Evolutionary conservation across 2,329 filamentous ascomycete species (phyloP).

Genomic region (Neospermospora avenae): DNA sequence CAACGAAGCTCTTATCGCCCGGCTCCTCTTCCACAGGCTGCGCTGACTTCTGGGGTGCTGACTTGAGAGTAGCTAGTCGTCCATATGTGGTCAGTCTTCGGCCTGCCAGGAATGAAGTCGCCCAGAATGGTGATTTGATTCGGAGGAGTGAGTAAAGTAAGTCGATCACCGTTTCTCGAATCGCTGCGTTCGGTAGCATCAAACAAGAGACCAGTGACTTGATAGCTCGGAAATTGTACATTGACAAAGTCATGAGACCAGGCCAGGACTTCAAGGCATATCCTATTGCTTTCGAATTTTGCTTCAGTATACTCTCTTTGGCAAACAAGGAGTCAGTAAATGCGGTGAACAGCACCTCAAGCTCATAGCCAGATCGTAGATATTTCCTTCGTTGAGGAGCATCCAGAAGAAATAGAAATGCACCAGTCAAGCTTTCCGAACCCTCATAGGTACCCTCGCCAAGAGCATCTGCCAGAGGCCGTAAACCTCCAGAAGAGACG

Average conservation of each 20-base stretch:
- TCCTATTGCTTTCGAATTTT: conserved; percentile 90
- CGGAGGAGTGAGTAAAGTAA: conserved; percentile 75
- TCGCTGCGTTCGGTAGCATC: conserved; percentile 51
- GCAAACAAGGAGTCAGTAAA: conserved; percentile 78
- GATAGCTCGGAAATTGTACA: conserved; percentile 83
- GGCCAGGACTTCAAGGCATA: conserved; percentile 91
- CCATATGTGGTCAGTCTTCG: conserved; percentile 92
- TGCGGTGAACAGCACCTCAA: conserved; percentile 84
- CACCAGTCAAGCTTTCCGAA: conserved; percentile 80
- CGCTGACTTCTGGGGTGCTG: conserved; percentile 47
- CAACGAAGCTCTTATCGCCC: conserved; percentile 78
- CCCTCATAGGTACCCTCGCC: conserved; percentile 89
- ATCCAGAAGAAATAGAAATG: conserved; percentile 89
- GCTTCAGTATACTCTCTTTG: conserved; percentile 65
- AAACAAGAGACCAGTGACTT: conserved; percentile 70
- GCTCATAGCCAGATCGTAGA: conserved; percentile 81
- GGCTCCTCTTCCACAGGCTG: conserved; percentile 60
- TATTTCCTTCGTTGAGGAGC: conserved; percentile 76
- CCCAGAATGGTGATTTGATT: conserved; percentile 94
- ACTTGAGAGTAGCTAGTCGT: conserved; percentile 81
- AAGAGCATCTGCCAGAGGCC: conserved; percentile 85
- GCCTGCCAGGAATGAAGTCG: conserved; percentile 90
- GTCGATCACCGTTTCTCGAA: conserved; percentile 79
- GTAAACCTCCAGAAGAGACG: conserved; percentile 78
- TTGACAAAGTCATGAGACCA: conserved; percentile 80